Conservation (phyloP, 306 rosid species). For the Dicorynia guianensis region DNA sequence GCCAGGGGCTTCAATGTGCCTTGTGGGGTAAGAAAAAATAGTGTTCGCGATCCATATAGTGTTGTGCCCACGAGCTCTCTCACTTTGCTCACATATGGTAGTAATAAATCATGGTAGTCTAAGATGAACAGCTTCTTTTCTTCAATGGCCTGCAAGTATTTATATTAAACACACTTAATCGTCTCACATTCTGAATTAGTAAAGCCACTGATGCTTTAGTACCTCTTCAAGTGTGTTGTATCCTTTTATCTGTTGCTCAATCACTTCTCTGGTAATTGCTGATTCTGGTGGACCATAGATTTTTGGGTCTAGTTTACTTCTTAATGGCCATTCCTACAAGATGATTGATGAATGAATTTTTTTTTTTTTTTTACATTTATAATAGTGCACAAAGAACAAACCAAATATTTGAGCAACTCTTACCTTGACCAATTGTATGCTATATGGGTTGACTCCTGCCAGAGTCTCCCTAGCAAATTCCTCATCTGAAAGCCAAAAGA, state of each 20-base stretch:
- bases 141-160: slow-evolving; percentile 42
- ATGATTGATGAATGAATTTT: background rate
- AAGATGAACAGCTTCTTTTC: slow-evolving; percentile 54
- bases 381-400: background rate
- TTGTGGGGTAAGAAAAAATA: slow-evolving; percentile 51
- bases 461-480: slow-evolving; percentile 68
- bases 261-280: slow-evolving; percentile 54
- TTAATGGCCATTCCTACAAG: slow-evolving; percentile 57
- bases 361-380: background rate
- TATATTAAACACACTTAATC: background rate
- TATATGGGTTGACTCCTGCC: slow-evolving; percentile 59
- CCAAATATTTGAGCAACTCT: slow-evolving; percentile 1
- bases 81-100: slow-evolving; percentile 60
- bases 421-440: slow-evolving; percentile 55
- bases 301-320: slow-evolving; percentile 50
- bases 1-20: slow-evolving; percentile 63
- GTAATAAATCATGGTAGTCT: slow-evolving; percentile 55
- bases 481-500: slow-evolving; percentile 84
- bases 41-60: slow-evolving; percentile 55
- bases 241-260: slow-evolving; percentile 49
- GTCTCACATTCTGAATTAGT: background rate
- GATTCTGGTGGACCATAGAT: slow-evolving; percentile 60
- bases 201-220: background rate
- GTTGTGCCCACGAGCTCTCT: slow-evolving; percentile 49
- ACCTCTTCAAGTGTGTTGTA: slow-evolving; percentile 53